Percentiles rank a stretch among this genome's conserved stretches.
These are phyloP conservation scores for Datura wrightii DNA, from an alignment of 257 asterid species.

Conservation along the genomic window DNA sequence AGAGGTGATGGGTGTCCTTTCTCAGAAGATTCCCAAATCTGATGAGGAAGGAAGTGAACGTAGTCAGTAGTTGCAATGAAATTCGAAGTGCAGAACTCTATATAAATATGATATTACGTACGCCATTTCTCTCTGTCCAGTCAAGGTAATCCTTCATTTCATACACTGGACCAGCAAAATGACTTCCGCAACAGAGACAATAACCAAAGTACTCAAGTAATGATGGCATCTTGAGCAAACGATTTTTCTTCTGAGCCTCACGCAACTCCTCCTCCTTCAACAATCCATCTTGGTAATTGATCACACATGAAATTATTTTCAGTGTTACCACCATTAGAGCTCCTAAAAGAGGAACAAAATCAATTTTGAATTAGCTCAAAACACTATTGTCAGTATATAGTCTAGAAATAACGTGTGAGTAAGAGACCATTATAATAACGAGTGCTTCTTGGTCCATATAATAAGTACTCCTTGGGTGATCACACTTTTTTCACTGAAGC, in stretches of 20 bases:
- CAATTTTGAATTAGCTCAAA: background rate
- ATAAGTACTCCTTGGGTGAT: background rate
- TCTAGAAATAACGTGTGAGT: background rate
- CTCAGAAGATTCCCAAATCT: slow-evolving; percentile 82
- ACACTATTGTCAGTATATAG: background rate
- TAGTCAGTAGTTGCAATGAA: background rate
- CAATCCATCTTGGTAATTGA: slow-evolving; percentile 88
- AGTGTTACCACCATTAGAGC: slow-evolving; percentile 96
- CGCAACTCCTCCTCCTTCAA: slow-evolving; percentile 83
- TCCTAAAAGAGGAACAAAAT: slow-evolving; percentile 52
- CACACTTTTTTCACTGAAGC: background rate
- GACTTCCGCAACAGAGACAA: slow-evolving; percentile 97
- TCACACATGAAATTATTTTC: slow-evolving; percentile 82
- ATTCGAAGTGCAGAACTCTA: background rate
- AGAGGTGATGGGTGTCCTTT: slow-evolving; percentile 81
- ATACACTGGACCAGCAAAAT: slow-evolving; percentile 97
- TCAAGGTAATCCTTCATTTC: slow-evolving; percentile 95
- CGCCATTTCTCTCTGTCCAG: slow-evolving; percentile 93
- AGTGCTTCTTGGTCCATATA: background rate
- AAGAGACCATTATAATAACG: background rate
- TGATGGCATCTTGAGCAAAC: slow-evolving; percentile 78
- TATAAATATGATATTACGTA: slow-evolving; percentile 40
- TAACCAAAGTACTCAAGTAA: slow-evolving; percentile 80
- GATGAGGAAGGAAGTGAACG: slow-evolving; percentile 14
- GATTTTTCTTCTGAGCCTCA: slow-evolving; percentile 80